Conservation (phyloP, 768 basidiomycete genomes). For the Mycena alexandri region DNA sequence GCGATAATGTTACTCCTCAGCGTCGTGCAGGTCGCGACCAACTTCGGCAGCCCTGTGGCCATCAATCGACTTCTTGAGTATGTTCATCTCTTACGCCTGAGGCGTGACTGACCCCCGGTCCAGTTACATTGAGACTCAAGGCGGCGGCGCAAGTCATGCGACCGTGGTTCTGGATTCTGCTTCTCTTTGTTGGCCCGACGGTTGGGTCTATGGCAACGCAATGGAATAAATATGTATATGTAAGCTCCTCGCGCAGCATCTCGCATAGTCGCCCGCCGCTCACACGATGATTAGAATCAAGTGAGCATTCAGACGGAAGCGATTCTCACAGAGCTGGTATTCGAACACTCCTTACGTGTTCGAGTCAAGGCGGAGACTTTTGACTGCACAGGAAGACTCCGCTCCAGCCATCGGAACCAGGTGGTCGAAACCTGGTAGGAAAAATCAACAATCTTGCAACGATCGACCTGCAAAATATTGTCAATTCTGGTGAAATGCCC, state of each 20-base stretch:
- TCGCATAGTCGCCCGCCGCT: not conserved
- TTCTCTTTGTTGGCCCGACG: constrained; percentile 63
- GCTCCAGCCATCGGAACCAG: constrained; percentile 16
- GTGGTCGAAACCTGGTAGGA: constrained; percentile 65
- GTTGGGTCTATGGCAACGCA: constrained; percentile 62
- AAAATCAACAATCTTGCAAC: constrained; percentile 84
- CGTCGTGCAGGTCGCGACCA: constrained; percentile 43
- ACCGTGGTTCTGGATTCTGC: constrained; percentile 78
- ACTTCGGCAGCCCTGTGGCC: constrained; percentile 56
- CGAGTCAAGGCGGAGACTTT: constrained; percentile 65
- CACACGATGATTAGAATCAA: constrained; percentile 51
- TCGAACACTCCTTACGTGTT: constrained; percentile 67
- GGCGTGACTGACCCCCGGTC: constrained; percentile 35
- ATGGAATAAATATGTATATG: constrained; percentile 59
- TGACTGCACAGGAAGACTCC: constrained; percentile 26
- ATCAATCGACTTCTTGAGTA: constrained; percentile 57
- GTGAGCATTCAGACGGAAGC: constrained; percentile 63
- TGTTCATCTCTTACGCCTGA: constrained; percentile 21
- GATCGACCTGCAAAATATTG: constrained; percentile 64
- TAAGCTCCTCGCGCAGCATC: too few species aligned
- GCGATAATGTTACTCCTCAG: constrained; percentile 44
- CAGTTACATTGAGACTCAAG: constrained; percentile 70
- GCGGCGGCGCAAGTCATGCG: constrained; percentile 60
- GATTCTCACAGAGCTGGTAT: constrained; percentile 56
- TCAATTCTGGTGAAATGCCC: constrained; percentile 52